These are phyloP conservation scores for Hirschioporus abietinus DNA, from an alignment of 768 basidiomycete genomes.

Conservation along the genomic window DNA sequence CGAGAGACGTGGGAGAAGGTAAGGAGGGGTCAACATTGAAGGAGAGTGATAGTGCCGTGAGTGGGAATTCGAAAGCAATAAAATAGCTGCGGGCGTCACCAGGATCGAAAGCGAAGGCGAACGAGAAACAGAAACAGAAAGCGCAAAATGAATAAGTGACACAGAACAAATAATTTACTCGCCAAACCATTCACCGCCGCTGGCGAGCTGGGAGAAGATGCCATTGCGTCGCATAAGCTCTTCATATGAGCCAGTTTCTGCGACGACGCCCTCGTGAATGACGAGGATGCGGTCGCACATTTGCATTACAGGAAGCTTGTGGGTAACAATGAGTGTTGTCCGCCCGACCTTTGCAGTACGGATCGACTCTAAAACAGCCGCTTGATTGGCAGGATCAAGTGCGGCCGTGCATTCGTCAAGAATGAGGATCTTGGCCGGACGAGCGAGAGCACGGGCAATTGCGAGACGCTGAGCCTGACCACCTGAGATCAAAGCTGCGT, in stretches of 20 bases:
- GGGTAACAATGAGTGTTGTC: slow-evolving; percentile 91
- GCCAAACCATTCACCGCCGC: slow-evolving; percentile 65
- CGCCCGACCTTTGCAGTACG: slow-evolving; percentile 54
- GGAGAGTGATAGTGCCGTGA: neutral
- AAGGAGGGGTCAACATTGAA: neutral
- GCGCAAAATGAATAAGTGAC: neutral
- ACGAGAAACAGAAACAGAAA: neutral
- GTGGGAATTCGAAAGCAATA: neutral
- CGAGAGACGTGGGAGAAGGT: neutral
- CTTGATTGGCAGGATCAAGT: slow-evolving; percentile 80
- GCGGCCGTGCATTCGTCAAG: slow-evolving; percentile 96
- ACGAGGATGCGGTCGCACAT: slow-evolving; percentile 89
- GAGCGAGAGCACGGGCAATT: slow-evolving; percentile 86
- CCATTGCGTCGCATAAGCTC: slow-evolving; percentile 62
- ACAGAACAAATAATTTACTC: slow-evolving; percentile 14
- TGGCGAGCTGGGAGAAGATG: slow-evolving; percentile 71
- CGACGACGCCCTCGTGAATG: slow-evolving; percentile 69
- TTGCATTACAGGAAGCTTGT: slow-evolving; percentile 85
- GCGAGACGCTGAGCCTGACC: slow-evolving; percentile 93
- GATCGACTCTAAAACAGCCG: slow-evolving; percentile 75
- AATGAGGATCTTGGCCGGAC: slow-evolving; percentile 67
- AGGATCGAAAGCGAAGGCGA: neutral
- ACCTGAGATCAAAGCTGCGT: slow-evolving; percentile 85
- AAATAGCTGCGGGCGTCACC: neutral
- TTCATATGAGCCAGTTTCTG: slow-evolving; percentile 75